Evolutionary conservation across 345 rosid species (phyloP), one percentile per base, ranked within the genome.

Genomic region (Melaleuca quinquenervia): DNA sequence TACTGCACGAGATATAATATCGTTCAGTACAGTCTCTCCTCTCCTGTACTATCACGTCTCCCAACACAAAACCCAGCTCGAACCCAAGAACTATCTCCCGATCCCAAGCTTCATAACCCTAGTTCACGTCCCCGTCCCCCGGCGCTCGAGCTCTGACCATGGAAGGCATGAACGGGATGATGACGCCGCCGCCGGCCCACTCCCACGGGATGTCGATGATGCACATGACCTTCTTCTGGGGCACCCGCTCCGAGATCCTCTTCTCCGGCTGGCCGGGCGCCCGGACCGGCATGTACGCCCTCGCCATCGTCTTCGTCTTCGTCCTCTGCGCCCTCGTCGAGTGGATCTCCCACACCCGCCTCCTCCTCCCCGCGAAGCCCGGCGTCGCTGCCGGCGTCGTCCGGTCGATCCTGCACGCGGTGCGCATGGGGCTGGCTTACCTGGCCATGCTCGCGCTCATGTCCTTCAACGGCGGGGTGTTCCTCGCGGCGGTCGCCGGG

Each of bases 151-250:
- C 36, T 27, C 50, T 52, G 49, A 12, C 85, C 53, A 55, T 21
- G 85, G 75, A 18, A 18, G 22, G 11, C 18, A 45, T 36, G 89
- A 76, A 50, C 74, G 80, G 55, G 44, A 70, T 50, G 87, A 18
- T 56, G 82, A 52, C 82, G 18, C 85, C 48, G 78, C 80, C 88
- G 24, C 85, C 87, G 16, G 60, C 85, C 14, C 83, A 27, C 44
- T 90, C 78, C 18, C 91, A 85, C 84, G 82, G 52, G 87, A 89
- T 60, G 92, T 89, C 21, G 89, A 82, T 89, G 93, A 92, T 87
- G 96, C 95, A 91, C 90, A 93, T 94, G 95, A 89, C 95, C 78
- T 96, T 96, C 88, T 95, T 88, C 84, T 95, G 97, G 98, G 94
- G 97, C 8, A 92, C 87, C 52, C 84, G 93, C 74, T 87, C 95